Evolutionary conservation across 257 asterid species (phyloP), one percentile per base, ranked within the genome.

Genomic region (Echium plantagineum): DNA sequence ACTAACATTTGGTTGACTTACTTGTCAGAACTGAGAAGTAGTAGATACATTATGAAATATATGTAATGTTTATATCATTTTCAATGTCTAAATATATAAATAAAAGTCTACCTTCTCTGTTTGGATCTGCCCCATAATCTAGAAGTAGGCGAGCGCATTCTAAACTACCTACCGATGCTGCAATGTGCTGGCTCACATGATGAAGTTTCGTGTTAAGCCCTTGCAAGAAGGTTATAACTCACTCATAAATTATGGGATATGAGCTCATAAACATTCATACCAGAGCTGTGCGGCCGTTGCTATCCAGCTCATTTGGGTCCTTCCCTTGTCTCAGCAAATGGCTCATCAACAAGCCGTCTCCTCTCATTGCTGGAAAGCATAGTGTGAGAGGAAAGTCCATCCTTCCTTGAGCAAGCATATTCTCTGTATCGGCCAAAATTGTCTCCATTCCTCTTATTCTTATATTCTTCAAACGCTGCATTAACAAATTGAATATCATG

Each of bases 321-420:
- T 68, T 42, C 12, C 94, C 94, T 51, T 75, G 82, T 76, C 69
- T 79, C 24, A 89, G 75, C 82, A 89, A 57, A 63, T 84, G 89
- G 60, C 77, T 71, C 78, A 86, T 70, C 77, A 89, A 69, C 16
- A 80, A 69, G 61, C 77, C 86, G 58, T 86, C 95, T 31, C 85
- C 90, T 67, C 95, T 77, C 55, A 57, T 81, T 28, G 93, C 95
- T 48, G 97, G 95, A 72, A 89, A 89, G 77, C 88, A 79, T 66
- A 89, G 75, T 79, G 81, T 89, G 47, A 86, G 89, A 63, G 95
- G 97, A 77, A 89, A 62, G 51, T 83, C 93, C 86, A 79, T 78
- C 64, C 78, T 84, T 64, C 97, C 95, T 21, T 81, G 84, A 58
- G 93, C 83, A 66, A 89, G 80, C 88, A 82, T 79, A 57, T 84